Evolutionary conservation across 352 stramenopile species (phyloP), one percentile per base, ranked within the genome.

Genomic region (Nothophytophthora sp.): DNA sequence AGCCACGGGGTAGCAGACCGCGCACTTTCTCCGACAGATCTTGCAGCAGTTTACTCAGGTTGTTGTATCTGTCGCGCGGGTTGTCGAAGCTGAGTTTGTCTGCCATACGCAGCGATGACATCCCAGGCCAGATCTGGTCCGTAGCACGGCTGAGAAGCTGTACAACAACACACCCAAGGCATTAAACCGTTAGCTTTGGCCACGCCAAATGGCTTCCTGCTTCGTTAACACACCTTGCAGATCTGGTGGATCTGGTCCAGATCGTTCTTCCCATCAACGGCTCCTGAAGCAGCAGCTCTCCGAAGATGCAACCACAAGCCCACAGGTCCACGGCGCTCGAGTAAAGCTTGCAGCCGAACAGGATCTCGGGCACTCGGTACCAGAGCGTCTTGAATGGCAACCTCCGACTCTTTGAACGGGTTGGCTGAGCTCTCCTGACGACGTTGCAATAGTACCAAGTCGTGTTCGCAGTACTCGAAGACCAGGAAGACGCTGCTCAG

Each of bases 331-430:
- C 92, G 5, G 92, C 89, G 9, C 80, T 68, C 1, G 78, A 81
- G 66, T 99, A 99, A 40, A 70, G 66, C 12, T 78, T 69, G 27
- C 60, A 77, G 24, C 93, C 93, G 7, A 98, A 67, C 12, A 98
- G 67, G 12, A 98, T 78, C 72, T 98, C 95, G 0, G 92, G 92
- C 15, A 91, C 87, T 5, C 93, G n/a, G n/a, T n/a, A 98, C 93
- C 91, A 98, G 7, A 98, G 64, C 9, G 96, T 99, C 25, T n/a
- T n/a, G n/a, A n/a, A n/a, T n/a, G n/a, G n/a, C n/a, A 9, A 37
- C 25, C 59, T 96, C 73, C 4, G 73, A 75, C 61, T 92, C 71
- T 24, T 65, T 69, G 74, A 97, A 96, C n/a, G 82, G 78, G 38
- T 61, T 63, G 50, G 49, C 77, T 49, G 63, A 76, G 55, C 46